Percentiles rank a stretch among this genome's conserved stretches.
Evolutionary conservation across 2,329 filamentous ascomycete species (phyloP).

Genomic region (Clonostachys solani): DNA sequence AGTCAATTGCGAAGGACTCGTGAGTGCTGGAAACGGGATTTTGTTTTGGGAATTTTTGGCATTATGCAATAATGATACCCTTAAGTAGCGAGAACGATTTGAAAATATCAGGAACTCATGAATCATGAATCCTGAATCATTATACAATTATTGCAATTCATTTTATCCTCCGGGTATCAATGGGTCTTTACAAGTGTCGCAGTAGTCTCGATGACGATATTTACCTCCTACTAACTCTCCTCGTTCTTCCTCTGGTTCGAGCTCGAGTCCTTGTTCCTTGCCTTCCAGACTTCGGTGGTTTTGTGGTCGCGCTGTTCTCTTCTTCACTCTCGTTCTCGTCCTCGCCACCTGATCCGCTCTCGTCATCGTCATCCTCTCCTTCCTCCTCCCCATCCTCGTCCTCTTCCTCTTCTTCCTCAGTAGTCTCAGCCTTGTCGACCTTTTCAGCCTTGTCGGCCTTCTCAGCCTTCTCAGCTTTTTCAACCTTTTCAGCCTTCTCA

Average conservation of each 20-base stretch:
- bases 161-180: neutral
- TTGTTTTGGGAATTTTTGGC: too few species aligned
- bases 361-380: conserved; percentile 25
- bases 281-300: conserved; percentile 3
- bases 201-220: neutral
- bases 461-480: neutral
- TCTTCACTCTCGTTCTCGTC: conserved; percentile 6
- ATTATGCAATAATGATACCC: neutral
- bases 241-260: conserved; percentile 1
- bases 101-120: neutral
- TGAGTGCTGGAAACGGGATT: too few species aligned
- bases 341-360: conserved; percentile 12
- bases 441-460: conserved; percentile 15
- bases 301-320: conserved; percentile 14
- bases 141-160: neutral
- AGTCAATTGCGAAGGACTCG: too few species aligned
- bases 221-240: neutral
- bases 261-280: conserved; percentile 14
- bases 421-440: conserved; percentile 18
- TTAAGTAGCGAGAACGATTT: neutral
- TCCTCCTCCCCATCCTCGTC: conserved; percentile 27
- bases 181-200: neutral
- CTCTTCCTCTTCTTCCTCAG: conserved; percentile 19
- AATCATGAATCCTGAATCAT: neutral
- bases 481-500: conserved; percentile 9